phyloP scores from a whole-genome alignment of 192 early-diverging fungal genomes.

The Coemansia sp. region DNA sequence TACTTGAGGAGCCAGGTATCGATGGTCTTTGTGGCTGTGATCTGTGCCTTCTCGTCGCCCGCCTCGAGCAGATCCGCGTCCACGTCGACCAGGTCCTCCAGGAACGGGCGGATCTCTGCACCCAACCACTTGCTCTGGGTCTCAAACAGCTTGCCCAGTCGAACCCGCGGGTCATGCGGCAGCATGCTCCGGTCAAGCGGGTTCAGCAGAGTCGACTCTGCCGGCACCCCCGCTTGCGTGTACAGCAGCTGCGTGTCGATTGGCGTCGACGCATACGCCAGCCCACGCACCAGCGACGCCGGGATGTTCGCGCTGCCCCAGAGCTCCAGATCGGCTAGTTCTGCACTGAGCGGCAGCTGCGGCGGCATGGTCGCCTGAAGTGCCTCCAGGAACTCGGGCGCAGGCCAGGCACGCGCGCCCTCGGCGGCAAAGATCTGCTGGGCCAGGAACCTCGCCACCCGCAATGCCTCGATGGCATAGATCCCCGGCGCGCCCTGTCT shows the following conservation, averaged over 20 bases:
- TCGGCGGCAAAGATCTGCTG: constrained; percentile 37
- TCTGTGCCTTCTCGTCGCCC: constrained; percentile 4
- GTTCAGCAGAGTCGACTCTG: constrained; percentile 7
- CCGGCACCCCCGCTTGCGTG: constrained; percentile 6
- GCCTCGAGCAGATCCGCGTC: constrained; percentile 11
- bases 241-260: constrained; percentile 17
- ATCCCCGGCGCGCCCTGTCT: background rate
- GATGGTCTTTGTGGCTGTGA: constrained; percentile 15
- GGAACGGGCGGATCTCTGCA: constrained; percentile 27
- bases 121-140: constrained; percentile 24
- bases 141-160: constrained; percentile 35
- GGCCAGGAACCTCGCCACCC: constrained; percentile 34
- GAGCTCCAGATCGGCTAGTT: background rate
- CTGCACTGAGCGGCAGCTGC: constrained; percentile 14
- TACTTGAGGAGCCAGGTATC: constrained; percentile 42
- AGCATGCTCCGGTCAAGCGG: constrained; percentile 22
- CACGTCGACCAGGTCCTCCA: constrained; percentile 44
- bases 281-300: constrained; percentile 24
- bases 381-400: constrained; percentile 28
- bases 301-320: constrained; percentile 32
- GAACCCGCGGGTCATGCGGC: constrained; percentile 20
- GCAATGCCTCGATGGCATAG: constrained; percentile 18
- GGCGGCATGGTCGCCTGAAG: constrained; percentile 39
- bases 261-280: constrained; percentile 29
- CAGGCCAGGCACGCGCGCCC: constrained; percentile 26